phyloP scores from a whole-genome alignment of 2,329 filamentous ascomycete genomes.

The Cladosporium sp. region DNA sequence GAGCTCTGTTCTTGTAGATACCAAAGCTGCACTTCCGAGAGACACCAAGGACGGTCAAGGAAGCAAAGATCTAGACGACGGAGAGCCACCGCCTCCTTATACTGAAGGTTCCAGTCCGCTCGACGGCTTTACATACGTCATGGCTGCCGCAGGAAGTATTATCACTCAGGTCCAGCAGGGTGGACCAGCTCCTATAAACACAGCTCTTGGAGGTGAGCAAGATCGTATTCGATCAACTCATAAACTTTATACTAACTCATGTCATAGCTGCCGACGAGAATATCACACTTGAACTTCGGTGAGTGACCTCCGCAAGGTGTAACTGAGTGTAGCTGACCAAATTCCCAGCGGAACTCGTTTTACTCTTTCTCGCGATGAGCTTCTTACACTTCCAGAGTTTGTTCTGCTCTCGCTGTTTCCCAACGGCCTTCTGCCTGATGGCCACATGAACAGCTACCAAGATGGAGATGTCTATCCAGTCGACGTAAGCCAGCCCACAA shows the following conservation, averaged over 20 bases:
- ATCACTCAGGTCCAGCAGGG: slow-evolving; percentile 98
- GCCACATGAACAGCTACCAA: slow-evolving; percentile 87
- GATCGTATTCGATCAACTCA: background rate
- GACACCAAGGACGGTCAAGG: slow-evolving; percentile 74
- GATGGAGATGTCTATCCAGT: slow-evolving; percentile 95
- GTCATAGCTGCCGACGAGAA: slow-evolving; percentile 73
- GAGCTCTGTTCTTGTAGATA: slow-evolving; percentile 61
- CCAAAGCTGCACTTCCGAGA: slow-evolving; percentile 76
- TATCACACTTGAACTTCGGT: slow-evolving; percentile 92
- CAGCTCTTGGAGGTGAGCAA: slow-evolving; percentile 65
- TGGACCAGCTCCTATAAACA: slow-evolving; percentile 78
- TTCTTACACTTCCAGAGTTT: slow-evolving; percentile 93
- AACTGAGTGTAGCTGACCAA: slow-evolving; percentile 24
- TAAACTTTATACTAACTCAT: background rate
- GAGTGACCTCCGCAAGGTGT: slow-evolving; percentile 31
- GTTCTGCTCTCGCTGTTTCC: slow-evolving; percentile 96
- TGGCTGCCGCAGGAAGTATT: slow-evolving; percentile 98
- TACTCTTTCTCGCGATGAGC: slow-evolving; percentile 87
- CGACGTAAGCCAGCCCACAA: slow-evolving; percentile 64
- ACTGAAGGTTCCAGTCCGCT: slow-evolving; percentile 92
- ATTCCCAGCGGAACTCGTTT: slow-evolving; percentile 77
- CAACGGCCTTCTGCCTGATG: slow-evolving; percentile 95
- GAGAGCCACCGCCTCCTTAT: slow-evolving; percentile 92
- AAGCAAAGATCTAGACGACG: slow-evolving; percentile 70
- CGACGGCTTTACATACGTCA: slow-evolving; percentile 88